Evolutionary conservation across 208 protist species (phyloP).

Genomic region (Trypanosoma platydactyli): DNA sequence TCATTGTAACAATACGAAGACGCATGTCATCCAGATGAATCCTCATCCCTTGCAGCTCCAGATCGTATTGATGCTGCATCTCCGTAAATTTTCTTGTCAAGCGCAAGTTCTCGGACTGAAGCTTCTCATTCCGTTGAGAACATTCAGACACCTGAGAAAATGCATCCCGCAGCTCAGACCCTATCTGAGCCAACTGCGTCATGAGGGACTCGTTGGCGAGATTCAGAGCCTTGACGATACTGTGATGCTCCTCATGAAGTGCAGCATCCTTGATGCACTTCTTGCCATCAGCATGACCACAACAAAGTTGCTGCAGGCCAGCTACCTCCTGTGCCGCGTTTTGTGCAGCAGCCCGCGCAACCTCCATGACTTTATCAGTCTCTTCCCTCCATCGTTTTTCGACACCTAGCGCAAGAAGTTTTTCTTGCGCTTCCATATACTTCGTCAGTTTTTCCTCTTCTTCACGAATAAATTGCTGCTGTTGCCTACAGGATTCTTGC

Average conservation of each 20-base stretch:
- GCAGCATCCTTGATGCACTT: neutral
- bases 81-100: conserved; percentile 11
- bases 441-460: conserved; percentile 11
- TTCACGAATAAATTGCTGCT: conserved; percentile 11
- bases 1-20: conserved; percentile 3
- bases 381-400: conserved; percentile 25
- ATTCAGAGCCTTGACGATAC: conserved; percentile 1
- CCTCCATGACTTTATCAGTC: conserved; percentile 9
- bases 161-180: conserved; percentile 16
- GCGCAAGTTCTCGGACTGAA: conserved; percentile 16
- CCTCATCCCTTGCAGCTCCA: conserved; percentile 27
- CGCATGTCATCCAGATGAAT: conserved; percentile 29
- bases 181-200: conserved; percentile 10
- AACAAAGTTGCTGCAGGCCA: neutral
- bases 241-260: neutral
- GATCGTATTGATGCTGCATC: conserved; percentile 25
- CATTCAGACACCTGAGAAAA: conserved; percentile 5
- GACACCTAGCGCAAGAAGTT: conserved; percentile 19
- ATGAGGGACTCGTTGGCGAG: conserved; percentile 6
- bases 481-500: conserved; percentile 19
- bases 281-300: neutral
- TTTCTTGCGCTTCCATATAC: conserved; percentile 10
- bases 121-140: conserved; percentile 15
- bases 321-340: conserved; percentile 14
- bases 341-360: conserved; percentile 14